Base-by-base conservation (phyloP, 169 alveolate genomes). In the Plasmodium berghei region DNA sequence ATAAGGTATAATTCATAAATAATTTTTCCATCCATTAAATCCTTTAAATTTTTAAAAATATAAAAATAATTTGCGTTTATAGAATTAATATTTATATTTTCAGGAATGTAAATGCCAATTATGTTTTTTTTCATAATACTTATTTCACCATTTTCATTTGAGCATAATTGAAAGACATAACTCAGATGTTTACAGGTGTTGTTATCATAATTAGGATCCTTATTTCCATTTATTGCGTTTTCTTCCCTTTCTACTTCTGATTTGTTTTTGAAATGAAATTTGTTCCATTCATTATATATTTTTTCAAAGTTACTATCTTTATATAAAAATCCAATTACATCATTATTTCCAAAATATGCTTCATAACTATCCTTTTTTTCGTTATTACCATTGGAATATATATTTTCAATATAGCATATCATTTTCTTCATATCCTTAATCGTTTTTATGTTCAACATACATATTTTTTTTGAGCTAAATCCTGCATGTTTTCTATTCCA, bases 81-180 rank as follows among this genome's bases (percentile, higher is more conserved):
- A n/a, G 90, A 80, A 71, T 66, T 46, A 28, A 66, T 80, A 71
- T 46, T 66, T 46, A n/a, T 80, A 66, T 80, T 22, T 26, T 9
- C 20, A 61, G 90, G 90, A 66, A 80, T 56, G 26, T 80, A 80
- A 66, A 80, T 80, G 10, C 90, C 90, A 14, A 80, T 58, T 16
- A 80, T 55, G 52, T 80, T 80, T 59, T 59, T 80, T 64, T 66
- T 54, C 90, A 80, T 67, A 63, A 80, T 55, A 16, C n/a, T 80
- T 58, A 55, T 80, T 6, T 80, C 18, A 16, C 61, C 72, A 54
- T 77, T 16, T 52, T 80, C 90, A 66, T 80, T 52, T 6, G 90
- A 80, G 45, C 90, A 80, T 9, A 66, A 80, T 49, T 80, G 66
- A 67, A 80, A 80, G 48, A 80, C 73, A 63, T 48, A 28, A 40